Percentiles rank a stretch among this genome's conserved stretches.
phyloP scores from a whole-genome alignment of 495 filamentous ascomycete genomes.

The Aspergillus cavernicola region DNA sequence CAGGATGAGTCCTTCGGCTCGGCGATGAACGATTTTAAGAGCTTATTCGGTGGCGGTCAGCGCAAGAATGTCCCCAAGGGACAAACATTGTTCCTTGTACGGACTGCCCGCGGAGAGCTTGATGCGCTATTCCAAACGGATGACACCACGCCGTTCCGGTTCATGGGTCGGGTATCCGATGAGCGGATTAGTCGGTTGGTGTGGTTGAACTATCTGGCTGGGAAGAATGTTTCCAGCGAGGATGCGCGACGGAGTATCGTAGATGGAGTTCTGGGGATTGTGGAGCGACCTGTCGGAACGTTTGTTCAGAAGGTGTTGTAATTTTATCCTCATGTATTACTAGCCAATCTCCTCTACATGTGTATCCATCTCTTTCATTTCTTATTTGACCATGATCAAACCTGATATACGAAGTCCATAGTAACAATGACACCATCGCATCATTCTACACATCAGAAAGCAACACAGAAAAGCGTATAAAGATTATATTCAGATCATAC shows the following conservation, averaged over 20 bases:
- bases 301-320: slow-evolving; percentile 68
- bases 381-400: no score
- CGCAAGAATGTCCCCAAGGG: slow-evolving; percentile 67
- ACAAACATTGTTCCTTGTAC: slow-evolving; percentile 66
- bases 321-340: slow-evolving; percentile 3
- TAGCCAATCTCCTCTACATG: not conserved
- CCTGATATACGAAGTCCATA: no score
- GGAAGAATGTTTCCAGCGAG: slow-evolving; percentile 83
- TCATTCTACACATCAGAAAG: no score
- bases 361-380: not conserved
- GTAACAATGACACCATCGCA: no score
- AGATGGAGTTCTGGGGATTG: slow-evolving; percentile 82
- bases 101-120: slow-evolving; percentile 63
- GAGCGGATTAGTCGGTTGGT: slow-evolving; percentile 75
- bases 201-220: slow-evolving; percentile 88
- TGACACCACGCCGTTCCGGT: slow-evolving; percentile 36
- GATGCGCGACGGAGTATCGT: slow-evolving; percentile 75
- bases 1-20: slow-evolving; percentile 67
- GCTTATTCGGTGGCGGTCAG: slow-evolving; percentile 66
- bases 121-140: slow-evolving; percentile 63
- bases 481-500: not conserved
- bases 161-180: slow-evolving; percentile 68
- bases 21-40: slow-evolving; percentile 71
- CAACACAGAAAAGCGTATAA: not conserved
- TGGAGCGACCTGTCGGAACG: slow-evolving; percentile 84